Base-by-base conservation (phyloP, 2,329 filamentous ascomycete species). In the Aspergillus sp. region DNA sequence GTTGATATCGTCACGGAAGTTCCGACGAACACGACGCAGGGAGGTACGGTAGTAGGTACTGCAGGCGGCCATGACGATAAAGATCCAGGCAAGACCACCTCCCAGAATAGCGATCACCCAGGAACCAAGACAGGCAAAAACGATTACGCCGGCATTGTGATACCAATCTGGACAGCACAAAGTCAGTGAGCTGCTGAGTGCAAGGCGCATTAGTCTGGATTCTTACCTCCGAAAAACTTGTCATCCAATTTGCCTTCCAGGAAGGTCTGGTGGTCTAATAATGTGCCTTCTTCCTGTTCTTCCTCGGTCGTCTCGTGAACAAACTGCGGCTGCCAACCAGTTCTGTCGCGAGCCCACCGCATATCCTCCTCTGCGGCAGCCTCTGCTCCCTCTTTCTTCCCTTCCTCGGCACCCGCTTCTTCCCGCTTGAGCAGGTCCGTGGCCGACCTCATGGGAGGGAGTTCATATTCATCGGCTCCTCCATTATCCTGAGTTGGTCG, bases 21-120 rank as follows among this genome's bases (percentile, higher is more conserved):
- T 98, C 58, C 93, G 85, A 59, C 93, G 85, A 51, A 97, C 90
- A 53, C 93, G 85, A 55, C 91, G 88, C 55, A 96, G 80, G 2
- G 93, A 98, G 25, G 93, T 98, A 53, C 93, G 83, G 70, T 98
- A 98, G 75, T 97, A 98, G 46, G 93, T 97, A 46, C 85, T 85
- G 70, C 93, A 97, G 55, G 82, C 74, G 20, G 89, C 87, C 88
- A 97, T 95, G 65, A 98, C 78, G 56, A 97, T 81, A 60, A 96
- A 85, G 53, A 98, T 78, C 91, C 91, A 98, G 50, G 82, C 90
- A 12, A 98, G 77, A 19, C 93, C 93, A 51, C 93, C 93, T 39
- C 94, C 93, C 7, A 98, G 75, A 17, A 91, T 77, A 25, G 90
- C 91, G 33, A 96, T 78, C 3, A 95, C 77, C 90, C 91, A 98